phyloP scores from a whole-genome alignment of 257 asterid species.

The Hygrophila difformis region DNA sequence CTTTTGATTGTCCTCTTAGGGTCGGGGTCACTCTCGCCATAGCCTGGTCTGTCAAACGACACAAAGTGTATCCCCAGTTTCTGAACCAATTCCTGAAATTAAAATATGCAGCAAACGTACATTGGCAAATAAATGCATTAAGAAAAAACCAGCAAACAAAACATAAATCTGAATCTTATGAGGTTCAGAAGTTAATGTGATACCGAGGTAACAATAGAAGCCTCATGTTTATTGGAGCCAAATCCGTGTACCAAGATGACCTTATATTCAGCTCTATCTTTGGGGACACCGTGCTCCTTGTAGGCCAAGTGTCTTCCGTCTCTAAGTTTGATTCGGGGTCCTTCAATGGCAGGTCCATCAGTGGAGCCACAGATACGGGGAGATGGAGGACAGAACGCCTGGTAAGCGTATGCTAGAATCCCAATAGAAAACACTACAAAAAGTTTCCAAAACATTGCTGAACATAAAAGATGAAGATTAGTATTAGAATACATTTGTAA shows the following conservation, averaged over 20 bases:
- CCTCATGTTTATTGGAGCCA: slow-evolving; percentile 47
- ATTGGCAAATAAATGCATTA: no score
- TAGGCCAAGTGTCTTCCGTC: slow-evolving; percentile 76
- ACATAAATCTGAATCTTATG: no score
- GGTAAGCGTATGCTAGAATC: slow-evolving; percentile 58
- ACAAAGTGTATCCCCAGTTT: slow-evolving; percentile 51
- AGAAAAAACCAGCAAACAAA: no score
- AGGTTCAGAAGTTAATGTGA: no score
- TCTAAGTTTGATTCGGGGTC: slow-evolving; percentile 63
- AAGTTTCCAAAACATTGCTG: no score
- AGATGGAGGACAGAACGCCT: slow-evolving; percentile 47
- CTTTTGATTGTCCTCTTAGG: slow-evolving; percentile 41
- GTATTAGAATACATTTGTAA: no score
- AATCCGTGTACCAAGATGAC: slow-evolving; percentile 65
- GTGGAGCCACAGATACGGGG: no score
- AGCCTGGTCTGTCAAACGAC: slow-evolving; percentile 81
- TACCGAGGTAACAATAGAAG: slow-evolving; percentile 49
- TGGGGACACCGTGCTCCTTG: slow-evolving; percentile 72
- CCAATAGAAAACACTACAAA: no score
- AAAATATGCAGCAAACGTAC: no score
- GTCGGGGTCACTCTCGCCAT: slow-evolving; percentile 86
- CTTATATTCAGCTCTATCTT: slow-evolving; percentile 53
- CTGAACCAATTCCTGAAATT: slow-evolving; percentile 53
- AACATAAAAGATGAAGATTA: no score
- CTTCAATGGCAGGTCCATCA: slow-evolving; percentile 59